These are phyloP conservation scores for Hypoxylon subgilvum DNA, from an alignment of 495 filamentous ascomycete genomes.

Conservation along the genomic window DNA sequence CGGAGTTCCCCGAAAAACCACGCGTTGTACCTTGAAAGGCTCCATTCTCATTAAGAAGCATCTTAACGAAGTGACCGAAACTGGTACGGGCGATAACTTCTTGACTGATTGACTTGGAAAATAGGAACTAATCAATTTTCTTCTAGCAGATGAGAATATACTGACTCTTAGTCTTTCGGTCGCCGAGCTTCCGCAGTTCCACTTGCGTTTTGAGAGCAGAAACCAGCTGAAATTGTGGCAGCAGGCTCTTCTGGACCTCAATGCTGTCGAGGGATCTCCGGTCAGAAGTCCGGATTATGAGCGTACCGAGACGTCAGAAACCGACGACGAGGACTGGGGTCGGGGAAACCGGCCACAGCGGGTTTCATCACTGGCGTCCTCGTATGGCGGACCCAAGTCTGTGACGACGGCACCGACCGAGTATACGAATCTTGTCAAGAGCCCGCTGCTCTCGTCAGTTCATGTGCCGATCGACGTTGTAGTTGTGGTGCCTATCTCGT, in stretches of 20 bases:
- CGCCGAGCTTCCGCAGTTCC: constrained; percentile 93
- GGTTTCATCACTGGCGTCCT: constrained; percentile 81
- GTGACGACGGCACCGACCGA: constrained; percentile 80
- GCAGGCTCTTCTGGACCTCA: constrained; percentile 82
- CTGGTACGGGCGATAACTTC: no score
- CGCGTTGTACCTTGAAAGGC: constrained; percentile 89
- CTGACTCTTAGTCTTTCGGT: constrained; percentile 92
- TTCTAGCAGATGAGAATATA: constrained; percentile 73
- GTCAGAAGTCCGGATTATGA: constrained; percentile 70
- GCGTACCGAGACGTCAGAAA: constrained; percentile 71
- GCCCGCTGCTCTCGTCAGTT: constrained; percentile 63
- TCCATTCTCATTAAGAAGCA: constrained; percentile 99
- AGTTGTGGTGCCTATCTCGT: constrained; percentile 95
- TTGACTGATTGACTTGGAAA: constrained; percentile 35
- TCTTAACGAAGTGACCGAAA: constrained; percentile 83
- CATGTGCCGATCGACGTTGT: constrained; percentile 96
- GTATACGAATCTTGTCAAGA: constrained; percentile 70
- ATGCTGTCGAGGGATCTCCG: constrained; percentile 66
- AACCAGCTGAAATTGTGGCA: constrained; percentile 91
- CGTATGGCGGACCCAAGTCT: constrained; percentile 82
- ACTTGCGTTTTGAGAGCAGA: constrained; percentile 86
- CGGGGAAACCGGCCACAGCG: constrained; percentile 73
- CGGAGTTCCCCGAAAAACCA: constrained; percentile 65
- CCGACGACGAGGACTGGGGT: constrained; percentile 91
- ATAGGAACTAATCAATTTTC: constrained; percentile 41